These are phyloP conservation scores for Mimosa bimucronata DNA, from an alignment of 306 rosid genomes.

Conservation along the genomic window DNA sequence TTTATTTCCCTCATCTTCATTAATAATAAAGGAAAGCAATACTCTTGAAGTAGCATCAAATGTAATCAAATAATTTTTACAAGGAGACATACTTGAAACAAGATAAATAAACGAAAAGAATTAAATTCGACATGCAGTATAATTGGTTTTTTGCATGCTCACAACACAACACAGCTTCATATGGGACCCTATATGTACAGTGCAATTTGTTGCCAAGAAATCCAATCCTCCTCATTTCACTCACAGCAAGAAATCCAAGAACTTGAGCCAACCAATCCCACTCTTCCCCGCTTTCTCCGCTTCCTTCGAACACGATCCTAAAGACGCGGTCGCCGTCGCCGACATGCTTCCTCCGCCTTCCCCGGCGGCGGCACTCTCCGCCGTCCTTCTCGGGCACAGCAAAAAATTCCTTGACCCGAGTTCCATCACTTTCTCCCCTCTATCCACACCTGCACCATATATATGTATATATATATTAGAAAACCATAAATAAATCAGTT, in stretches of 20 bases:
- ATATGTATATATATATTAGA: too few species aligned
- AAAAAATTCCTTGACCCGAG: slow-evolving; percentile 86
- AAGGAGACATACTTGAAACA: neutral
- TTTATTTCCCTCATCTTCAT: too few species aligned
- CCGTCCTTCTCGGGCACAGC: slow-evolving; percentile 53
- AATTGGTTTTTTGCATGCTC: neutral
- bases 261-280: slow-evolving; percentile 64
- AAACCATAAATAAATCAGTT: neutral
- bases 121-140: neutral
- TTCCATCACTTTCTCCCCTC: slow-evolving; percentile 56
- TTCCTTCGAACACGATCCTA: slow-evolving; percentile 54
- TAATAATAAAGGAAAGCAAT: too few species aligned
- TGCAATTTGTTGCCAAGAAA: neutral
- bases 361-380: neutral
- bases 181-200: neutral
- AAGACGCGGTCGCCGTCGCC: slow-evolving; percentile 51
- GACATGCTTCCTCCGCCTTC: slow-evolving; percentile 22
- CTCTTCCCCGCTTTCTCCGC: slow-evolving; percentile 49
- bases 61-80: neutral
- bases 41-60: neutral
- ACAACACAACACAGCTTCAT: neutral
- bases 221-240: too few species aligned
- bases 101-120: too few species aligned
- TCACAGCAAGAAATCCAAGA: slow-evolving; percentile 57
- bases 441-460: slow-evolving; percentile 65